Evolutionary conservation across 1,139 yeast species (phyloP).

Genomic region (Blastobotrys malaysiensis): DNA sequence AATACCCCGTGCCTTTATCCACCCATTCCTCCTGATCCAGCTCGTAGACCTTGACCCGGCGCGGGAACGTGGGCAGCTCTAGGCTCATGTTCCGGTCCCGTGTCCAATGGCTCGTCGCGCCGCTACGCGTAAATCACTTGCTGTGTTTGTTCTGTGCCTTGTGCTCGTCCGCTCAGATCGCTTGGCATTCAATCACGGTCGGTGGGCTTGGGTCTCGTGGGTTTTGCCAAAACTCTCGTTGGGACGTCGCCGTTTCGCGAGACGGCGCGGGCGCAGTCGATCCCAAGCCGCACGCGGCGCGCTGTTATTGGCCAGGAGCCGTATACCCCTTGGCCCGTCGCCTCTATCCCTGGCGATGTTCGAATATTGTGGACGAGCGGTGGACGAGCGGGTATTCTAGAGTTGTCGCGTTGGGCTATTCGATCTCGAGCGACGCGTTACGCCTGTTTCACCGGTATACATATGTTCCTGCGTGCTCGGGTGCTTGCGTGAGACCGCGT

Average conservation of each 20-base stretch:
- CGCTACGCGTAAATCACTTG: neutral
- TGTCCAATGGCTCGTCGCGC: neutral
- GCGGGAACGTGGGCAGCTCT: slow-evolving; percentile 44
- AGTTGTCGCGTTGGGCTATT: no score
- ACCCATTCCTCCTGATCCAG: slow-evolving; percentile 81
- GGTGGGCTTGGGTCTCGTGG: neutral
- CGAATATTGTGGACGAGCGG: no score
- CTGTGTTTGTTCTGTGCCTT: neutral
- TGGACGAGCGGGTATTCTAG: no score
- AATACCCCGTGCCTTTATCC: slow-evolving; percentile 90
- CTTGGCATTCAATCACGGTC: neutral
- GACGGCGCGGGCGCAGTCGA: neutral
- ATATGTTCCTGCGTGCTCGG: no score
- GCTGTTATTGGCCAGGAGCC: no score
- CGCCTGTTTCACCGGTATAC: no score
- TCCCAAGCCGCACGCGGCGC: neutral
- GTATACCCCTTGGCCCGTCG: no score
- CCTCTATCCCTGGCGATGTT: no score
- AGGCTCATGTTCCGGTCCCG: slow-evolving; percentile 9
- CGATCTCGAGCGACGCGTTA: no score
- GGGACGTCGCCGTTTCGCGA: neutral
- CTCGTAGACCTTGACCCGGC: slow-evolving; percentile 85
- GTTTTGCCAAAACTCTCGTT: neutral
- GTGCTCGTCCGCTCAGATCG: neutral
- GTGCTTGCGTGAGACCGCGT: no score